phyloP scores from a whole-genome alignment of 257 asterid species.

The Nicotiana attenuata region DNA sequence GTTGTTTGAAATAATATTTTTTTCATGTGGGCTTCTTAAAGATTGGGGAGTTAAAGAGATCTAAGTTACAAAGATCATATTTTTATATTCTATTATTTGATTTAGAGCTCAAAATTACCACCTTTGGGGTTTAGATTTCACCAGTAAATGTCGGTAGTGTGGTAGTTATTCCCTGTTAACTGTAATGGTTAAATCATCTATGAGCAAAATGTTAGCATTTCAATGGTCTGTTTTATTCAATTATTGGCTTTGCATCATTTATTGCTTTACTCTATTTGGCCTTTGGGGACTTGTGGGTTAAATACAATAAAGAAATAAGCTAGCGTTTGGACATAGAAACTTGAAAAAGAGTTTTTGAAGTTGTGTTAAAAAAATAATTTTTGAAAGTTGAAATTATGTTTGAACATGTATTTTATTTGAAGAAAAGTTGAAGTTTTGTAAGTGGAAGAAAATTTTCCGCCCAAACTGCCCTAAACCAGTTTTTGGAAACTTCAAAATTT shows the following conservation, averaged over 20 bases:
- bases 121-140: background rate
- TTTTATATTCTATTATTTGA: slow-evolving; percentile 22
- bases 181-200: slow-evolving; percentile 30
- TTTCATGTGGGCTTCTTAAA: slow-evolving; percentile 20
- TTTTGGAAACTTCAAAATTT: no score
- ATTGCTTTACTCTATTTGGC: slow-evolving; percentile 69
- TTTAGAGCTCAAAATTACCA: slow-evolving; percentile 10
- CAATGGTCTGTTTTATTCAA: slow-evolving; percentile 75
- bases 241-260: slow-evolving; percentile 78
- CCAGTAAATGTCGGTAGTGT: no score
- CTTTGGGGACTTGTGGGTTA: slow-evolving; percentile 70
- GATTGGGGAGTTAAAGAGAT: slow-evolving; percentile 28
- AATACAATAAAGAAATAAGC: slow-evolving; percentile 25
- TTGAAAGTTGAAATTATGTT: no score
- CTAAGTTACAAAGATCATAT: slow-evolving; percentile 17
- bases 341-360: no score
- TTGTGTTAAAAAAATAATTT: no score
- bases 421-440: no score
- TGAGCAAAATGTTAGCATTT: slow-evolving; percentile 49
- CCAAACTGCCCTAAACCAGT: no score
- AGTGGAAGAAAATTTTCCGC: no score
- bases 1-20: slow-evolving; percentile 24
- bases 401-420: no score
- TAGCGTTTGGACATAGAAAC: no score
- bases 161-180: background rate